phyloP scores from a whole-genome alignment of 2,329 filamentous ascomycete genomes.

The Amauroascus niger region DNA sequence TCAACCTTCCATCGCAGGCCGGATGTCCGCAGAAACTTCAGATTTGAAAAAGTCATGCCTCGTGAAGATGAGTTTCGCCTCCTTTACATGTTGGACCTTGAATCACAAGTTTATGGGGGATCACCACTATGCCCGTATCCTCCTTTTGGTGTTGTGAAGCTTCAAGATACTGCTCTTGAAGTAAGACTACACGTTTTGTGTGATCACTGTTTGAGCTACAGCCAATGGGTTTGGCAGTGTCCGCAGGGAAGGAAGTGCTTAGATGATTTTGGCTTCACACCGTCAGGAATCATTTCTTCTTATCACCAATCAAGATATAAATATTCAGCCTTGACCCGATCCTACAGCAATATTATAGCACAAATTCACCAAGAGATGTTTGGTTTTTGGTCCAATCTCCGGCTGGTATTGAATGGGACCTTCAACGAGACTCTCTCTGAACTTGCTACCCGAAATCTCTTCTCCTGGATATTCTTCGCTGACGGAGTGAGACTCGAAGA shows the following conservation, averaged over 20 bases:
- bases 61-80: slow-evolving; percentile 14
- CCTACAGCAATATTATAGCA: not conserved
- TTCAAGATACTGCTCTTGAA: slow-evolving; percentile 12
- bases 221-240: slow-evolving; percentile 13
- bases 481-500: slow-evolving; percentile 11
- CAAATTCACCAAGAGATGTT: not conserved
- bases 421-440: slow-evolving; percentile 11
- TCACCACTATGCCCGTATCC: slow-evolving; percentile 10
- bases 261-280: slow-evolving; percentile 6
- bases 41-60: slow-evolving; percentile 6
- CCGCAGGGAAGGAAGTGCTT: not conserved
- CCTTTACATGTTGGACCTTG: slow-evolving; percentile 10
- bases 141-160: slow-evolving; percentile 9
- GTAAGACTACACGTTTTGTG: slow-evolving; percentile 12
- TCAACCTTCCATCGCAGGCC: slow-evolving; percentile 9
- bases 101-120: slow-evolving; percentile 1
- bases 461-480: slow-evolving; percentile 9
- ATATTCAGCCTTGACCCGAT: not conserved
- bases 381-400: not conserved
- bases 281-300: slow-evolving; percentile 1
- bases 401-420: not conserved
- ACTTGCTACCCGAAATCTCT: slow-evolving; percentile 11
- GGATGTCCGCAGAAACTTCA: slow-evolving; percentile 3
- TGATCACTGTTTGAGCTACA: slow-evolving; percentile 10
- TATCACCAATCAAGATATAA: not conserved